These are phyloP conservation scores for Phaffia rhodozyma DNA, from an alignment of 1,284 basidiomycete genomes.

Conservation along the genomic window DNA sequence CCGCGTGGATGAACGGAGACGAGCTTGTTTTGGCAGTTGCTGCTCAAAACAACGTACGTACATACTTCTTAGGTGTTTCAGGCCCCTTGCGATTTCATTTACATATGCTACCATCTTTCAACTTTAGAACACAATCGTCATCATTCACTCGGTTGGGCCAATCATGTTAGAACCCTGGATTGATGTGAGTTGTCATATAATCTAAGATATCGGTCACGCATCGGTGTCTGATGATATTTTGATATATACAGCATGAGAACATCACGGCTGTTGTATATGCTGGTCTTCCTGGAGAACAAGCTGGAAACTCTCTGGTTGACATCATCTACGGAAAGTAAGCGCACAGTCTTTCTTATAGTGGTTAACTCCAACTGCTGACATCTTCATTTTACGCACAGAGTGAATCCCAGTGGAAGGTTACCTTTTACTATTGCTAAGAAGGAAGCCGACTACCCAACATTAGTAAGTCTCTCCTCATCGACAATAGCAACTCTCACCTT, in stretches of 20 bases:
- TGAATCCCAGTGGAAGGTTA: constrained; percentile 61
- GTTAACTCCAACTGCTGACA: constrained; percentile 16
- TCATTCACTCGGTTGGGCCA: constrained; percentile 64
- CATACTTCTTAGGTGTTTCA: constrained; percentile 27
- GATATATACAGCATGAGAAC: constrained; percentile 30
- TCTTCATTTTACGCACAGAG: constrained; percentile 27
- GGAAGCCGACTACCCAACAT: constrained; percentile 50
- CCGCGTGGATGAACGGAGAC: constrained; percentile 66
- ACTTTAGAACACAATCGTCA: constrained; percentile 62
- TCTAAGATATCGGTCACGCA: constrained; percentile 1
- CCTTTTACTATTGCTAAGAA: constrained; percentile 70
- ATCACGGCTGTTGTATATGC: constrained; percentile 51
- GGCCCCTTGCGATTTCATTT: constrained; percentile 18
- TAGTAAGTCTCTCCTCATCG: not conserved
- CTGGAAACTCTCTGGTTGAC: constrained; percentile 61
- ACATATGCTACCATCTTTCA: not conserved
- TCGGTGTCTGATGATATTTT: constrained; percentile 3
- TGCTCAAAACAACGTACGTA: constrained; percentile 21
- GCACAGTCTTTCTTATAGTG: not conserved
- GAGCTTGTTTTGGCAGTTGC: constrained; percentile 34
- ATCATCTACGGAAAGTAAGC: constrained; percentile 46
- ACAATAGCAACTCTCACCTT: no score
- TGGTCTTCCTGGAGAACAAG: constrained; percentile 59
- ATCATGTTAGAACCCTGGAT: constrained; percentile 64
- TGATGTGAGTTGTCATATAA: constrained; percentile 35